A percentile compares a stretch with the other conserved stretches of the same genome.
These are phyloP conservation scores for Phytophthora multivora DNA, from an alignment of 352 stramenopile genomes.

Conservation along the genomic window DNA sequence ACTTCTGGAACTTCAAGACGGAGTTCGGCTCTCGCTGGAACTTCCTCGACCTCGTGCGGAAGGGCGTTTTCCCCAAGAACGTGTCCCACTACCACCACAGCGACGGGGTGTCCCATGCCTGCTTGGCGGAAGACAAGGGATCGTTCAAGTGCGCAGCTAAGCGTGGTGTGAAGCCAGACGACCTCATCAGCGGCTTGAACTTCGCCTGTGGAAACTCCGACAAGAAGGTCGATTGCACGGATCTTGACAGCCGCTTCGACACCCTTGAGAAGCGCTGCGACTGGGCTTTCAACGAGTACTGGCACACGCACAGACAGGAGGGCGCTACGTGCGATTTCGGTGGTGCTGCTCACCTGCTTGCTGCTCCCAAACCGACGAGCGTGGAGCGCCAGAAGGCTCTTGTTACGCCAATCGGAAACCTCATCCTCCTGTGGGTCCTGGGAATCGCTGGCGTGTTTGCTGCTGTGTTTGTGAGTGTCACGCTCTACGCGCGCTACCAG, in stretches of 20 bases:
- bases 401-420: constrained; percentile 18
- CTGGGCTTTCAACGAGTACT: constrained; percentile 59
- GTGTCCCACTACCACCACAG: constrained; percentile 54
- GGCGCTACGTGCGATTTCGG: constrained; percentile 80
- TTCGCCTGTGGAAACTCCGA: constrained; percentile 59
- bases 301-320: constrained; percentile 58
- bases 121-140: constrained; percentile 70
- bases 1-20: constrained; percentile 61
- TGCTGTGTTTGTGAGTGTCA: constrained; percentile 7
- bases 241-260: constrained; percentile 43
- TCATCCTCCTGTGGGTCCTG: constrained; percentile 23
- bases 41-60: constrained; percentile 76
- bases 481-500: constrained; percentile 16
- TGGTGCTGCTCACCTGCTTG: constrained; percentile 61
- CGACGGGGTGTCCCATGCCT: constrained; percentile 64
- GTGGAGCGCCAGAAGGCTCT: constrained; percentile 25
- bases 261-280: constrained; percentile 61
- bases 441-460: constrained; percentile 18
- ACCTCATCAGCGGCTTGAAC: constrained; percentile 58
- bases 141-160: constrained; percentile 71
- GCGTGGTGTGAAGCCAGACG: constrained; percentile 50
- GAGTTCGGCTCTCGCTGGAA: constrained; percentile 92
- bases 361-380: constrained; percentile 4
- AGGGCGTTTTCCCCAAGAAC: constrained; percentile 73
- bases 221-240: constrained; percentile 52